Evolutionary conservation across 1,139 yeast species (phyloP).

Genomic region (Zhuliangozyma blackwelliae): DNA sequence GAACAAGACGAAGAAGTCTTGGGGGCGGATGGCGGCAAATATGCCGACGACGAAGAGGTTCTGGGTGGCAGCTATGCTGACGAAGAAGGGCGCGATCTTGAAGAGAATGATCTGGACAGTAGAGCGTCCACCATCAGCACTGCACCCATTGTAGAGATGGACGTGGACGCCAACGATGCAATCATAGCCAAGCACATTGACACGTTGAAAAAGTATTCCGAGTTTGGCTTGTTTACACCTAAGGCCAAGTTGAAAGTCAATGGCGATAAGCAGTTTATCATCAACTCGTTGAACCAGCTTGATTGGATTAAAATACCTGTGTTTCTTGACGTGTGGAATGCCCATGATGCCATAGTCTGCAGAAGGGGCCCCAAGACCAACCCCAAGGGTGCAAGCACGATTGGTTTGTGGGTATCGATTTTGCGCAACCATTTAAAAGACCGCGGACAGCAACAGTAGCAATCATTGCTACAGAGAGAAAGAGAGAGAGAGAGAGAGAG

Average conservation of each 20-base stretch:
- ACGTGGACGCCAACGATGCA: constrained; percentile 24
- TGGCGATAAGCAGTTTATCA: constrained; percentile 36
- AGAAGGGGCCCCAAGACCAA: constrained; percentile 57
- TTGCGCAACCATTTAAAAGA: constrained; percentile 30
- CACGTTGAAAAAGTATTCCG: constrained; percentile 17
- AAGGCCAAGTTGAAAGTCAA: constrained; percentile 36
- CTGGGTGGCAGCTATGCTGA: constrained; percentile 7
- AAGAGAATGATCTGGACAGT: background rate
- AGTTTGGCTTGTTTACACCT: constrained; percentile 26
- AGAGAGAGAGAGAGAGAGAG: background rate
- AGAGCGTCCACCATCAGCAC: background rate
- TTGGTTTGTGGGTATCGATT: constrained; percentile 49
- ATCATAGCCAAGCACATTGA: constrained; percentile 15
- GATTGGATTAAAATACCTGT: constrained; percentile 68
- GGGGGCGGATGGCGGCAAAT: background rate
- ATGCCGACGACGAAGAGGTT: background rate
- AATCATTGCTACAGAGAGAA: background rate
- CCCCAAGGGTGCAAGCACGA: constrained; percentile 50
- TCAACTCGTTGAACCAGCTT: constrained; percentile 47
- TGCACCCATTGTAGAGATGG: constrained; percentile 14
- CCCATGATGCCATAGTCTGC: constrained; percentile 72
- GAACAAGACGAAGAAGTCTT: constrained; percentile 13
- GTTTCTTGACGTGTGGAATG: constrained; percentile 60
- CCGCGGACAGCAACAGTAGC: background rate
- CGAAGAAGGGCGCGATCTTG: constrained; percentile 5